A percentile compares a stretch with the other conserved stretches of the same genome.
Evolutionary conservation across 2,329 filamentous ascomycete genomes (phyloP).

Genomic region (Ophiostoma himal-ulmi): DNA sequence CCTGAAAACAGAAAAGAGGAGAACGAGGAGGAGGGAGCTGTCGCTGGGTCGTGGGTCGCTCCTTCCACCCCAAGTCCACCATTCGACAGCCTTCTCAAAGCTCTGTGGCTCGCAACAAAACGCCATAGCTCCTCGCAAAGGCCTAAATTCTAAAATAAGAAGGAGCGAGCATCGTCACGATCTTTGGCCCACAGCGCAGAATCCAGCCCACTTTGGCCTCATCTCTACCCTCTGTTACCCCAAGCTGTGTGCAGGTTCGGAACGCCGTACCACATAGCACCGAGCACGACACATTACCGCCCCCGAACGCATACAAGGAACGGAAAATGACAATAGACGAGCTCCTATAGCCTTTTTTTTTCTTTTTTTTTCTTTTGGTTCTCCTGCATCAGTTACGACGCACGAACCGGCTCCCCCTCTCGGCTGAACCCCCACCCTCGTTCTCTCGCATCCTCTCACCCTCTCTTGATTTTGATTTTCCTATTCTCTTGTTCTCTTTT

Average conservation of each 20-base stretch:
- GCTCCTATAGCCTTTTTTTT: background rate
- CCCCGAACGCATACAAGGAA: background rate
- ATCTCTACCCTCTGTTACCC: background rate
- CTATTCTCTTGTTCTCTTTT: background rate
- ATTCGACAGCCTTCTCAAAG: background rate
- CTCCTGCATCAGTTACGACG: constrained; percentile 13
- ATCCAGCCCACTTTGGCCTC: background rate
- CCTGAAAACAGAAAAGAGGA: background rate
- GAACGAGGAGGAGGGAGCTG: background rate
- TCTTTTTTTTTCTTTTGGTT: background rate
- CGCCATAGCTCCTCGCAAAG: background rate
- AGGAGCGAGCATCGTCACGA: constrained; percentile 11
- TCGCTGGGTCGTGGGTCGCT: background rate
- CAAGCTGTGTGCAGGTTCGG: background rate
- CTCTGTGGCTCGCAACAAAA: background rate
- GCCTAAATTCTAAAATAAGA: background rate
- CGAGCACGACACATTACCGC: background rate
- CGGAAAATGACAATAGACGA: constrained; percentile 5
- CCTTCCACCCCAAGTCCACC: background rate
- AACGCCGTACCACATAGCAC: constrained; percentile 4
- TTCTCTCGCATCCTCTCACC: background rate
- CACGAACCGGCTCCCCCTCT: constrained; percentile 1
- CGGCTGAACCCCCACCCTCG: background rate
- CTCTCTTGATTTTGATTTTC: background rate
- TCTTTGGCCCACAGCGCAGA: background rate